phyloP scores from a whole-genome alignment of 441 rosid genomes.

The Breynia disticha region DNA sequence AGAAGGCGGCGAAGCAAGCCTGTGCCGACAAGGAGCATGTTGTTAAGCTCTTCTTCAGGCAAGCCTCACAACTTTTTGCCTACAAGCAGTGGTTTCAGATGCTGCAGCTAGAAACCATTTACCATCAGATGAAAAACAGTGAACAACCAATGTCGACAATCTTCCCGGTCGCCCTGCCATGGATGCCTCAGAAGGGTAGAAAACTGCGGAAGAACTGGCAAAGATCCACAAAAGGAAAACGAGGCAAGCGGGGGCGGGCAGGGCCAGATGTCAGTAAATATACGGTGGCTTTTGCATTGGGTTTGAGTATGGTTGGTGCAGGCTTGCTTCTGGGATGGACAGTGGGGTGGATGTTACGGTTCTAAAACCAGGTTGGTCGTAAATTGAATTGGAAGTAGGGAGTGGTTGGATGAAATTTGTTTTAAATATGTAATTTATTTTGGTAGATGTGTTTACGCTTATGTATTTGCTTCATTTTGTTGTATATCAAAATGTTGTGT shows the following conservation, averaged over 20 bases:
- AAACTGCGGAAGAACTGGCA: too few relatives aligned
- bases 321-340: constrained; percentile 96
- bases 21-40: constrained; percentile 76
- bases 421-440: too few relatives aligned
- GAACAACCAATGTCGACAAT: constrained; percentile 39
- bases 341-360: constrained; percentile 77
- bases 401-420: too few relatives aligned
- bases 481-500: too few relatives aligned
- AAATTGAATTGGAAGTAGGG: too few relatives aligned
- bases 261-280: constrained; percentile 29
- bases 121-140: constrained; percentile 45
- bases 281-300: constrained; percentile 50
- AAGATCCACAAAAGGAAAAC: constrained; percentile 25
- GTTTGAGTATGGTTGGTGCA: constrained; percentile 84
- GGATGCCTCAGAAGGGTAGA: constrained; percentile 35
- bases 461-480: too few relatives aligned
- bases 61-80: constrained; percentile 89
- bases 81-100: constrained; percentile 88
- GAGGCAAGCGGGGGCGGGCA: constrained; percentile 27
- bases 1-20: constrained; percentile 67
- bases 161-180: constrained; percentile 44
- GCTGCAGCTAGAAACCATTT: constrained; percentile 69
- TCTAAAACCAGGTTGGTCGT: constrained; percentile 17
- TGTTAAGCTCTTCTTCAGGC: constrained; percentile 69
- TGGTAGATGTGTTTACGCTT: too few relatives aligned